Evolutionary conservation across 441 rosid species (phyloP), one percentile per base, ranked within the genome.

Genomic region (Mallotus repandus): DNA sequence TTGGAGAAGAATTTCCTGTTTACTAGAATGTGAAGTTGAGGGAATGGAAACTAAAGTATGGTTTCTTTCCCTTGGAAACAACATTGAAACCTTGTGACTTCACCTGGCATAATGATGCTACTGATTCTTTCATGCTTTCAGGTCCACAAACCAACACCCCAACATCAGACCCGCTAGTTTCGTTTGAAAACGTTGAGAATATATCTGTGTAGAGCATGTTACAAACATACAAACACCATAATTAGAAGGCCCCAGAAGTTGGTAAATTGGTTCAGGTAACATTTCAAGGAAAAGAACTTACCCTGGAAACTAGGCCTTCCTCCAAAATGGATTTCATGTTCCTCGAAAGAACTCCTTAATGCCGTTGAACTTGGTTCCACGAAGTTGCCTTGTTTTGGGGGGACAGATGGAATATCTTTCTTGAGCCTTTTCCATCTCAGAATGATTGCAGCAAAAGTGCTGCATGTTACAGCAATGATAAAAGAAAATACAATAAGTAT

Each of bases 121-220:
- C 89, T 13, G 83, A 80, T 64, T 87, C 87, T 78, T 87, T 85
- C 93, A 93, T 84, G 9, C 82, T 61, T 80, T 85, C 92, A 15
- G 96, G 98, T 81, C 97, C 97, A 60, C 97, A 91, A 45, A 90
- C 97, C 69, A 94, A 68, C 15, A 90, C 93, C 81, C 94, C 97
- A 4, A 83, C 63, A 54, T 85, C 80, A 15, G 84, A 79, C 69
- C 81, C 96, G 54, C 81, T 81, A 38, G 70, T 69, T 77, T 84
- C 90, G 70, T 68, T 76, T 59, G 68, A 65, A 72, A 89, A 88
- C 81, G 80, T 77, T 60, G 75, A 74, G 57, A 89, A 81, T 50
- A 86, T 56, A 53, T 91, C 95, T 65, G 74, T 70, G 10, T 9
- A 80, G 68, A 41, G 43, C 5, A 63, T 45, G 67, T 76, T 14